Conservation (phyloP, 2,329 filamentous ascomycete genomes). For the Chaetomiaceae sp. region DNA sequence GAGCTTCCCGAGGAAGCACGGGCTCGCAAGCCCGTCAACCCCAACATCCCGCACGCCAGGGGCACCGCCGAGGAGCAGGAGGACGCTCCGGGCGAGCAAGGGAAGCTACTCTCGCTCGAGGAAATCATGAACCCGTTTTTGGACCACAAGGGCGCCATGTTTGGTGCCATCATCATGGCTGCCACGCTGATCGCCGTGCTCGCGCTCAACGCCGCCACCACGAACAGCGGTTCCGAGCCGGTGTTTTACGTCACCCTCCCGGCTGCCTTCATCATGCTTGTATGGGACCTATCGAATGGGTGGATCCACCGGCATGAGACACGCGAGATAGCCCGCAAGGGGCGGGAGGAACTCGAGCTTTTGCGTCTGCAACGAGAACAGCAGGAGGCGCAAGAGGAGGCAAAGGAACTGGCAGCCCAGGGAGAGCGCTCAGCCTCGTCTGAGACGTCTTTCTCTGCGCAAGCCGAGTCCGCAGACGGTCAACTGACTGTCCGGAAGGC, state of each 20-base stretch:
- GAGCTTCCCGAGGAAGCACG: constrained; percentile 56
- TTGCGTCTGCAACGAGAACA: constrained; percentile 36
- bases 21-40: constrained; percentile 58
- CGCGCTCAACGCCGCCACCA: constrained; percentile 57
- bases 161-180: constrained; percentile 63
- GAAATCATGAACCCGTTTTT: constrained; percentile 73
- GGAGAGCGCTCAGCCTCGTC: neutral
- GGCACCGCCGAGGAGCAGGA: constrained; percentile 51
- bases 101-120: constrained; percentile 56
- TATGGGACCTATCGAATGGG: constrained; percentile 60
- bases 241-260: constrained; percentile 68
- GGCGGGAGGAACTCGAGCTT: constrained; percentile 44
- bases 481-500: neutral
- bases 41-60: constrained; percentile 63
- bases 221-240: constrained; percentile 45
- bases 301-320: constrained; percentile 61
- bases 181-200: constrained; percentile 61
- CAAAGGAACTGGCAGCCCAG: neutral
- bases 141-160: constrained; percentile 59
- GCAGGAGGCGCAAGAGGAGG: constrained; percentile 7
- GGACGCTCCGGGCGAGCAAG: constrained; percentile 43
- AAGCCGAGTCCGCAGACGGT: neutral
- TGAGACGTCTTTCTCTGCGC: neutral
- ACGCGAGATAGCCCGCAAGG: constrained; percentile 54
- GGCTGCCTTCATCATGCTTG: constrained; percentile 63